These are phyloP conservation scores for Apiospora hydei DNA, from an alignment of 2,329 filamentous ascomycete genomes.

Conservation along the genomic window DNA sequence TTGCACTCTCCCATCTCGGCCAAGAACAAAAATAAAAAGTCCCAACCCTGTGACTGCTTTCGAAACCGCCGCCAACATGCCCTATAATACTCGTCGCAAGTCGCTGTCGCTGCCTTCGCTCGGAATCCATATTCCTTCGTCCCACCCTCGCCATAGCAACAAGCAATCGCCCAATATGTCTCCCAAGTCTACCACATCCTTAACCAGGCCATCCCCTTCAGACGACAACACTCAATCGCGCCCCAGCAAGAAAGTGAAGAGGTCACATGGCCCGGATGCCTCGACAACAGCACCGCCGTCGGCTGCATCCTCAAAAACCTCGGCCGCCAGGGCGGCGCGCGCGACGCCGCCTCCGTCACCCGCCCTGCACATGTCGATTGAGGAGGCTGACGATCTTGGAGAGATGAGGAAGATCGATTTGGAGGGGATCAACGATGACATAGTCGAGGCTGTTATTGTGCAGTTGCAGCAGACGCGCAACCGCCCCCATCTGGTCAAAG, in stretches of 20 bases:
- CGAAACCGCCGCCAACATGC: slow-evolving; percentile 63
- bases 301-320: slow-evolving; percentile 26
- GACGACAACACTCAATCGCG: slow-evolving; percentile 46
- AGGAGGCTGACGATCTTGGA: slow-evolving; percentile 44
- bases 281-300: slow-evolving; percentile 35
- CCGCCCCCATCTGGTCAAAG: slow-evolving; percentile 92
- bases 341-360: slow-evolving; percentile 81
- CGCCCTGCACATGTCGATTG: slow-evolving; percentile 51
- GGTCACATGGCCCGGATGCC: slow-evolving; percentile 68
- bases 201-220: slow-evolving; percentile 38
- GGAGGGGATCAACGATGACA: slow-evolving; percentile 89
- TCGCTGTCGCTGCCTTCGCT: slow-evolving; percentile 91
- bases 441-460: slow-evolving; percentile 88
- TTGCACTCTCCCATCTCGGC: neutral
- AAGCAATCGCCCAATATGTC: slow-evolving; percentile 34
- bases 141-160: slow-evolving; percentile 50
- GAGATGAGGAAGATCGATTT: slow-evolving; percentile 70
- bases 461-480: slow-evolving; percentile 91
- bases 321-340: slow-evolving; percentile 64
- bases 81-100: slow-evolving; percentile 96
- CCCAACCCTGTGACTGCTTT: neutral
- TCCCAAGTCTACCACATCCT: slow-evolving; percentile 41
- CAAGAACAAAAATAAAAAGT: neutral
- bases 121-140: slow-evolving; percentile 82
- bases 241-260: slow-evolving; percentile 75